Evolutionary conservation across 2,329 filamentous ascomycete genomes (phyloP).

Genomic region (Graphium sp.): DNA sequence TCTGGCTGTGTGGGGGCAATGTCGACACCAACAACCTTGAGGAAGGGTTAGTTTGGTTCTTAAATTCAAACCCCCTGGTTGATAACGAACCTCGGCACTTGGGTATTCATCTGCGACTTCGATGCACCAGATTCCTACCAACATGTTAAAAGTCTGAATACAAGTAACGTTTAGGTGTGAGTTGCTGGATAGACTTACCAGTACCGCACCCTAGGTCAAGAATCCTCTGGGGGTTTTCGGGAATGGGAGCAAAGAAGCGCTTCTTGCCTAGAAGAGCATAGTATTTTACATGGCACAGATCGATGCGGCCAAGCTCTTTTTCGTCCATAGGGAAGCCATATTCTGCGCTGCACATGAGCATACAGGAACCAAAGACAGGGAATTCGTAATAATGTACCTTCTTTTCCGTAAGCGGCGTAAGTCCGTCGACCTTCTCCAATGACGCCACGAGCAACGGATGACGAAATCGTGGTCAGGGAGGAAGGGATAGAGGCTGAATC

Average conservation of each 20-base stretch:
- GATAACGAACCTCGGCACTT: conserved; percentile 8
- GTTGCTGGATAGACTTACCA: conserved; percentile 35
- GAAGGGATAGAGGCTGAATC: too few relatives aligned
- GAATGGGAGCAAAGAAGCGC: conserved; percentile 8
- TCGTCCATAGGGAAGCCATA: conserved; percentile 23
- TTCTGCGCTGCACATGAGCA: conserved; percentile 10
- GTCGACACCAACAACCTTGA: conserved; percentile 10
- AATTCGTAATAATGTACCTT: conserved; percentile 9
- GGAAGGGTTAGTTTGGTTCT: neutral
- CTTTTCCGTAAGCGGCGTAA: conserved; percentile 17
- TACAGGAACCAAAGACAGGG: neutral
- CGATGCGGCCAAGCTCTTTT: conserved; percentile 20
- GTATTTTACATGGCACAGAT: conserved; percentile 20
- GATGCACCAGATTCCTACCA: conserved; percentile 14
- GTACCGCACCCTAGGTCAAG: conserved; percentile 43
- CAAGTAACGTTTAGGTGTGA: too few relatives aligned
- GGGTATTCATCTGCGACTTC: conserved; percentile 20
- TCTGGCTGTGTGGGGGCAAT: conserved; percentile 10
- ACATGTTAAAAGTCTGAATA: neutral
- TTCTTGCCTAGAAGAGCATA: conserved; percentile 9
- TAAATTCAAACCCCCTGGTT: too few relatives aligned
- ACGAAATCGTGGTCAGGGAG: conserved; percentile 14
- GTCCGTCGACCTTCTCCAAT: conserved; percentile 14
- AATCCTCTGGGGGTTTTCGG: conserved; percentile 26
- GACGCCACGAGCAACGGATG: conserved; percentile 9